Evolutionary conservation across 1,284 basidiomycete species (phyloP).

Genomic region (Earliella scabrosa): DNA sequence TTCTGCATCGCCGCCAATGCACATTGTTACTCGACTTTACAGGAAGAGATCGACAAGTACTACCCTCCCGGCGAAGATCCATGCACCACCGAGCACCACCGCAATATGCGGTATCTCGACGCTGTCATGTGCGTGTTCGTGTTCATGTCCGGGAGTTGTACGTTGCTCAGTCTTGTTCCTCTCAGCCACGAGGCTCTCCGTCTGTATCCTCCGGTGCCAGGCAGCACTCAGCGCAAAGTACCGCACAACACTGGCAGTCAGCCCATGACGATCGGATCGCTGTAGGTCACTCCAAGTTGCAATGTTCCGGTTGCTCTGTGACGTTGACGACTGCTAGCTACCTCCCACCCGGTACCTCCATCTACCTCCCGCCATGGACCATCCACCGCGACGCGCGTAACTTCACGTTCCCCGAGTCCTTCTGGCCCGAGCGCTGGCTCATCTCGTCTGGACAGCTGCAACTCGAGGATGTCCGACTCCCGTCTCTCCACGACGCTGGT

Average conservation of each 20-base stretch:
- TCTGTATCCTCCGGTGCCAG: slow-evolving; percentile 55
- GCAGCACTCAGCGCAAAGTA: slow-evolving; percentile 50
- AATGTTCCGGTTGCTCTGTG: neutral
- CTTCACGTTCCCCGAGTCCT: slow-evolving; percentile 33
- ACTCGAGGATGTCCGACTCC: neutral
- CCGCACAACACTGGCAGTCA: neutral
- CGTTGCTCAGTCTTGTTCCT: neutral
- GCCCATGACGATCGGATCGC: too few relatives aligned
- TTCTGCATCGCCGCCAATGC: slow-evolving; percentile 22
- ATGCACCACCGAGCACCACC: slow-evolving; percentile 19
- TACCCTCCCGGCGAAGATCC: slow-evolving; percentile 30
- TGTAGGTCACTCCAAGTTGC: too few relatives aligned
- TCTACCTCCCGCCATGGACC: slow-evolving; percentile 18
- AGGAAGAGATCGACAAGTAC: slow-evolving; percentile 30
- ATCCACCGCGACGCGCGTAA: slow-evolving; percentile 37
- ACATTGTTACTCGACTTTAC: slow-evolving; percentile 19
- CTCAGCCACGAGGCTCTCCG: slow-evolving; percentile 61
- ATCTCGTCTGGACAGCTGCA: slow-evolving; percentile 1
- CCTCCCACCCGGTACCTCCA: slow-evolving; percentile 30
- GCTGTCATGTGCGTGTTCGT: slow-evolving; percentile 30
- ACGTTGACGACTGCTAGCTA: slow-evolving; percentile 11
- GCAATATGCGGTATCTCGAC: slow-evolving; percentile 32
- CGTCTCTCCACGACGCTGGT: neutral
- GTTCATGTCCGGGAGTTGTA: neutral
- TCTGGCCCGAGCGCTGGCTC: slow-evolving; percentile 39